Conservation (phyloP, 805 yeast genomes). For the Vanderwaltozyma tropicalis region DNA sequence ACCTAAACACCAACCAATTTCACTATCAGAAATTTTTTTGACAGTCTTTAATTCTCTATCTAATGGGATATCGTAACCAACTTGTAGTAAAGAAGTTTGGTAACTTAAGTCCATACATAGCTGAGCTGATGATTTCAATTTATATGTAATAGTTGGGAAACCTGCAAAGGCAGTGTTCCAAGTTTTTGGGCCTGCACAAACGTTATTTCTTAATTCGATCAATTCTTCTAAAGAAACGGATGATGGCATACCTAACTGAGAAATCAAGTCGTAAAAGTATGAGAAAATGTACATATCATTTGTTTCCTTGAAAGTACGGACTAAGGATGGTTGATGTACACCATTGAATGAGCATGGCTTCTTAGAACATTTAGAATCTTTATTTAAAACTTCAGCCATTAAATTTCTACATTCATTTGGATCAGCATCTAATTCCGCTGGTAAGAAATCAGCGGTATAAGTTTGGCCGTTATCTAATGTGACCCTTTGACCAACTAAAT, state of each 20-base stretch:
- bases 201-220: slow-evolving; percentile 67
- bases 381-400: slow-evolving; percentile 74
- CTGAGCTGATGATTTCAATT: slow-evolving; percentile 67
- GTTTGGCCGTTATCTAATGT: slow-evolving; percentile 37
- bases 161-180: slow-evolving; percentile 64
- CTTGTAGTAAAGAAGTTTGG: slow-evolving; percentile 84
- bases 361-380: slow-evolving; percentile 65
- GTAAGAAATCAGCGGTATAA: slow-evolving; percentile 45
- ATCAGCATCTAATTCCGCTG: slow-evolving; percentile 52
- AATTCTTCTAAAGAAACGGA: slow-evolving; percentile 81
- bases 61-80: slow-evolving; percentile 94
- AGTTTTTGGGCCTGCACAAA: slow-evolving; percentile 70
- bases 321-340: slow-evolving; percentile 89
- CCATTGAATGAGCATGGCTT: slow-evolving; percentile 95
- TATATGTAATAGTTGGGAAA: slow-evolving; percentile 54
- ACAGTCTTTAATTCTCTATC: slow-evolving; percentile 88
- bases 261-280: slow-evolving; percentile 88
- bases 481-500: slow-evolving; percentile 52
- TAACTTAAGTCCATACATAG: slow-evolving; percentile 92
- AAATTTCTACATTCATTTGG: slow-evolving; percentile 80
- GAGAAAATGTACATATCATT: slow-evolving; percentile 86
- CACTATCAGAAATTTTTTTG: slow-evolving; percentile 76
- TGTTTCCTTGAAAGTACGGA: slow-evolving; percentile 57
- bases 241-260: slow-evolving; percentile 89
- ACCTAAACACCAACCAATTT: slow-evolving; percentile 97